Base-by-base conservation (phyloP, 345 rosid genomes). In the Boechera stricta region DNA sequence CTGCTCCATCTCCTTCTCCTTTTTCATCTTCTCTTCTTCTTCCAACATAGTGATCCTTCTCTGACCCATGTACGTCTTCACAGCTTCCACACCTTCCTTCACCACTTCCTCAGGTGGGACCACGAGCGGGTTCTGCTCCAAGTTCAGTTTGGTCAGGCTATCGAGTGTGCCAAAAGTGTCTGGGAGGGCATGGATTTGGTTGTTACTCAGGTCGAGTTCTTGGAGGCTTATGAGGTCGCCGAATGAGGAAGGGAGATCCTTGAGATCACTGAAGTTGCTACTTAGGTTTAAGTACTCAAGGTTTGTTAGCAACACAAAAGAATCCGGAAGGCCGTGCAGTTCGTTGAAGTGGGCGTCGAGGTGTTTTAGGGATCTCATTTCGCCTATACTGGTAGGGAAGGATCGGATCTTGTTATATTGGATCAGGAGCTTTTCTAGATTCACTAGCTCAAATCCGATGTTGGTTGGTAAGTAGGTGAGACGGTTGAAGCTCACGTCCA, bases 141-240 rank as follows among this genome's bases (percentile, higher is more conserved):
- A 13, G 51, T 87, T 89, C 77, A 93, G 88, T 67, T 89, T 85
- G n/a, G 73, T 75, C 79, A 93, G 76, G 71, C 84, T 86, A 28
- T 87, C 87, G 33, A 93, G 90, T 60, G 91, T 82, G 56, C 98
- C 98, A 31, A 93, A 93, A 7, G 93, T 82, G 67, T 88, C 88
- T 1, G 98, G 98, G 56, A 93, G 85, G 26, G 89, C 85, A 38
- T 85, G 86, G 80, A 93, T 82, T 84, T 93, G 98, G 83, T 93
- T 93, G 89, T 93, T 91, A 68, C 98, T 91, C 64, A 93, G 83
- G 79, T 93, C 97, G 39, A 93, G 93, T 59, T 93, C 95, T 84
- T 76, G 87, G 70, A 93, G 97, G 77, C 76, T 87, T 53, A 71
- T 71, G 81, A 93, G 82, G 29, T 93, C 93, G 1, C 98, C 97